These are phyloP conservation scores for Kickxella alabastrina DNA, from an alignment of 192 early-diverging fungal genomes.

Conservation along the genomic window DNA sequence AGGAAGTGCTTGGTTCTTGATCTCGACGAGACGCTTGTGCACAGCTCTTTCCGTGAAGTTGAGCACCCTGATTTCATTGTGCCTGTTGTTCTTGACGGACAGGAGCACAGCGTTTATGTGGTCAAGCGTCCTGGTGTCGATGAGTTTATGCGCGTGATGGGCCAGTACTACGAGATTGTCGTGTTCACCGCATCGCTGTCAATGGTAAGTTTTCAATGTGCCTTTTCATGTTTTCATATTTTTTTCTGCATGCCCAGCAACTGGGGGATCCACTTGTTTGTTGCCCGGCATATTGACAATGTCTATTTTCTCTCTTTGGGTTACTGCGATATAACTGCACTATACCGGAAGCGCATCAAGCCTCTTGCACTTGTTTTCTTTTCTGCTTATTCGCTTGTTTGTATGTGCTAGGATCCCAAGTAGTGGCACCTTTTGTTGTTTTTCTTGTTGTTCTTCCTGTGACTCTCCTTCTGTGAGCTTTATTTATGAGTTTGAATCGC, in stretches of 20 bases:
- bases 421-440: no score
- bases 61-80: constrained; percentile 86
- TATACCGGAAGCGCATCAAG: no score
- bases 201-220: constrained; percentile 62
- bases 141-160: constrained; percentile 82
- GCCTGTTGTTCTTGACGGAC: constrained; percentile 87
- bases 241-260: neutral
- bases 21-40: constrained; percentile 96
- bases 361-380: neutral
- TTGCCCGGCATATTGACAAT: no score
- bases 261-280: constrained; percentile 55
- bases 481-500: no score
- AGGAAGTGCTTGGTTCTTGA: constrained; percentile 95
- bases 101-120: constrained; percentile 92
- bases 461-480: no score
- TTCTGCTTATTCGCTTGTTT: neutral
- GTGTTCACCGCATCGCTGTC: constrained; percentile 93
- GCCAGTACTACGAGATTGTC: constrained; percentile 86
- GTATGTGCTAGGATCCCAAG: neutral
- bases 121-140: constrained; percentile 96
- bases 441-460: no score
- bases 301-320: neutral
- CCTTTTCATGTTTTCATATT: no score
- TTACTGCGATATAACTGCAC: no score
- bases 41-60: constrained; percentile 82